Evolutionary conservation across 179 eudicot species (phyloP), one percentile per base, ranked within the genome.

Genomic region (Spergularia azorica): DNA sequence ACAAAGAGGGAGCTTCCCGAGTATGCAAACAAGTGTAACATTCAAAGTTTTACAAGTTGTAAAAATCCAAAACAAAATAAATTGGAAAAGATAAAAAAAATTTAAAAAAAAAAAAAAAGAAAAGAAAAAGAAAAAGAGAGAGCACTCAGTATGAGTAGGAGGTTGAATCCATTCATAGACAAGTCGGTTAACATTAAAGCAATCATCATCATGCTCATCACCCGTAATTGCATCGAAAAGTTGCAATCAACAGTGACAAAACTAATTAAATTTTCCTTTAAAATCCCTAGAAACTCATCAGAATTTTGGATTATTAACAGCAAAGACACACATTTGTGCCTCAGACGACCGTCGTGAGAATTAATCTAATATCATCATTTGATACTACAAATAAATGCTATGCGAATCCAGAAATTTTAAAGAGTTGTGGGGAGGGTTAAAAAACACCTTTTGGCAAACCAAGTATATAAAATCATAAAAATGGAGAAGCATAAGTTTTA

Each of bases 291-390:
- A 36, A 36, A 36, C 39, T 62, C 76, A 73, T 73, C 76, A 61
- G 76, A 73, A 20, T 20, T 8, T 46, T 60, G 76, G 67, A 61
- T 73, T 12, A 15, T 17, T 54, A 55, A n/a, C 76, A 73, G 61
- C 76, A 73, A 73, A 18, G 76, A 48, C 67, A 73, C 39, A 36
- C 67, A 72, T 46, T 14, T 48, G 60, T 62, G 60, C 21, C 77
- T 74, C 77, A 63, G 70, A 74, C 60, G 77, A 63, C 77, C 77
- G 77, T 74, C 69, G 69, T 74, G 77, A 74, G 77, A 46, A 50
- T 26, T 72, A 48, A 73, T 74, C 77, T 70, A 74, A 61, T 56
- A 62, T 74, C 77, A 74, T 74, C 77, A 74, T 63, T 52, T 74
- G 60, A 74, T 1, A 6, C 11, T 18, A 38, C 2, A 72, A 57